Evolutionary conservation across 495 filamentous ascomycete genomes (phyloP).

Genomic region (Xylaria nigripes): DNA sequence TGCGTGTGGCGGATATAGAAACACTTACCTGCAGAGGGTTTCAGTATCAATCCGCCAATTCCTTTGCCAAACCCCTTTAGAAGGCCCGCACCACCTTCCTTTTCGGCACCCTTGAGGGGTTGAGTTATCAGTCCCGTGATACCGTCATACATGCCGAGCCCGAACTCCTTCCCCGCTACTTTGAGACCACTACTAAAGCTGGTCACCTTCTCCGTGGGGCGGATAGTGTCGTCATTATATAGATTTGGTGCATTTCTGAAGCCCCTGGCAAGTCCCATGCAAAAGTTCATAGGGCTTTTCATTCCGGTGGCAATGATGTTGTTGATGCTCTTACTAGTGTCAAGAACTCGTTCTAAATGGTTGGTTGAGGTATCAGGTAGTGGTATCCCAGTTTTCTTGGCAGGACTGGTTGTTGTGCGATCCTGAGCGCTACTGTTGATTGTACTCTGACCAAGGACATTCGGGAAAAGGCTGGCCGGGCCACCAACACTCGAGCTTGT

Average conservation of each 20-base stretch:
- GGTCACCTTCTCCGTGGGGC: constrained; percentile 60
- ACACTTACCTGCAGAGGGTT: constrained; percentile 56
- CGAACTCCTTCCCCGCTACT: constrained; percentile 59
- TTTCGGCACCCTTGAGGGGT: constrained; percentile 55
- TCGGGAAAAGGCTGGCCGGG: background rate
- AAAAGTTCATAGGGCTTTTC: constrained; percentile 72
- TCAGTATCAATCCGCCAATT: constrained; percentile 61
- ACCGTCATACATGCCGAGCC: constrained; percentile 59
- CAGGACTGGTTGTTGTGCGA: background rate
- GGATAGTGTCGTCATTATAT: constrained; percentile 69
- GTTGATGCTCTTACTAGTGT: constrained; percentile 53
- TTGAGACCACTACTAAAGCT: constrained; percentile 58
- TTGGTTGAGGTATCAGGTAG: constrained; percentile 4
- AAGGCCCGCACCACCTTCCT: constrained; percentile 60
- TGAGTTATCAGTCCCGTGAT: constrained; percentile 66
- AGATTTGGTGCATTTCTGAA: constrained; percentile 79
- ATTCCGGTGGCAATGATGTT: constrained; percentile 64
- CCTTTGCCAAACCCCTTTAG: constrained; percentile 70
- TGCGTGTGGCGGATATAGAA: background rate
- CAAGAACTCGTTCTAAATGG: constrained; percentile 47
- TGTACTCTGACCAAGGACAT: background rate
- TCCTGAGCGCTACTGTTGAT: background rate
- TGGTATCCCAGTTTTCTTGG: constrained; percentile 3
- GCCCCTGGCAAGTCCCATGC: constrained; percentile 67
- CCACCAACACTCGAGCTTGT: background rate